Conservation (phyloP, 2,329 filamentous ascomycete genomes). For the Sporothrix brasiliensis region DNA sequence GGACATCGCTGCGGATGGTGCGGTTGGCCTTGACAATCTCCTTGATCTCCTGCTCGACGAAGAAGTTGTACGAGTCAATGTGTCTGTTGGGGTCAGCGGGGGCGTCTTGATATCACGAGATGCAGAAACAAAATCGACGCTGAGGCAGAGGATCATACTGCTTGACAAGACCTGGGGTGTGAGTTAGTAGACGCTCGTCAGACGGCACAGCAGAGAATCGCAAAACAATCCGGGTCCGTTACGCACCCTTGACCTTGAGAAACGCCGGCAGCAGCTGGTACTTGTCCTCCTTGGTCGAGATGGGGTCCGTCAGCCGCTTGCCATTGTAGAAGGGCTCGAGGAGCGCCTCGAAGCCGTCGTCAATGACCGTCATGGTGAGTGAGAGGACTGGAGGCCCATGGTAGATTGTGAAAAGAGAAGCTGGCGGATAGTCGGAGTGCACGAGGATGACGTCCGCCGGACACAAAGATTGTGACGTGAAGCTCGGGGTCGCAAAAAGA, state of each 20-base stretch:
- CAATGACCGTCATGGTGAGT: conserved; percentile 54
- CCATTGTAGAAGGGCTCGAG: conserved; percentile 69
- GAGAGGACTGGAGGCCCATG: conserved; percentile 23
- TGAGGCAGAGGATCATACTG: conserved; percentile 58
- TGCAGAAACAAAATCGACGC: neutral
- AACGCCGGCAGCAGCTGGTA: conserved; percentile 98
- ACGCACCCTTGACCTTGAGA: conserved; percentile 83
- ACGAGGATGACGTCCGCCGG: neutral
- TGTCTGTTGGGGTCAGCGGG: conserved; percentile 54
- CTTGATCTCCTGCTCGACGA: conserved; percentile 94
- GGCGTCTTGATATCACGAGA: conserved; percentile 6
- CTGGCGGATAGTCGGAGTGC: neutral
- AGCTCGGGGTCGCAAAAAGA: neutral
- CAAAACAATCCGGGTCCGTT: conserved; percentile 33
- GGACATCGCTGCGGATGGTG: conserved; percentile 86
- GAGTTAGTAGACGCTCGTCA: conserved; percentile 25
- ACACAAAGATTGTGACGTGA: neutral
- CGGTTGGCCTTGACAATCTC: conserved; percentile 93
- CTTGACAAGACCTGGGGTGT: conserved; percentile 71
- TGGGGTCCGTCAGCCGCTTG: conserved; percentile 67
- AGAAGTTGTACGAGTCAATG: conserved; percentile 98
- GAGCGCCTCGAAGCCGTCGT: conserved; percentile 68
- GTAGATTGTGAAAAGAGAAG: neutral
- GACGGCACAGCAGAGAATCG: neutral
- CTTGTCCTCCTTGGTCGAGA: conserved; percentile 77